A percentile compares a stretch with the other conserved stretches of the same genome.
Evolutionary conservation across 2,329 filamentous ascomycete genomes (phyloP).

Genomic region (Lasiodiplodia sp.): DNA sequence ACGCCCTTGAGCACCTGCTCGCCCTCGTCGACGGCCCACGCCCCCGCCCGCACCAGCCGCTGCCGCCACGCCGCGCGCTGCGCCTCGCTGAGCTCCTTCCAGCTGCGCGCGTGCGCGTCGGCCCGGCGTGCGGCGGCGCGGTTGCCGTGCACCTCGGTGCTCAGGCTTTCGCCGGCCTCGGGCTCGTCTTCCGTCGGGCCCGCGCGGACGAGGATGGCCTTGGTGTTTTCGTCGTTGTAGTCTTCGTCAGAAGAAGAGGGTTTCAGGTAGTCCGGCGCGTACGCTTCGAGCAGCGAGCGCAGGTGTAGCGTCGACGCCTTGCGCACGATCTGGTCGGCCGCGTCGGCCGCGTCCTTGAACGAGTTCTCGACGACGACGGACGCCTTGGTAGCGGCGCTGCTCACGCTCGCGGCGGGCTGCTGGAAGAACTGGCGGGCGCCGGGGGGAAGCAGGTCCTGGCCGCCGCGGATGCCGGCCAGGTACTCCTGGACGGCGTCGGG

Average conservation of each 20-base stretch:
- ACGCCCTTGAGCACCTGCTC: conserved; percentile 79
- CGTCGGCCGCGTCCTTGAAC: not conserved
- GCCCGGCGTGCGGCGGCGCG: conserved; percentile 44
- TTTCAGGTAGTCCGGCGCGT: not conserved
- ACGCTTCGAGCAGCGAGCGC: conserved; percentile 7
- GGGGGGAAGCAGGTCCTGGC: conserved; percentile 31
- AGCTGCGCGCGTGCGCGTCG: conserved; percentile 63
- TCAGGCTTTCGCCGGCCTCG: conserved; percentile 44
- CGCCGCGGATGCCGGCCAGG: conserved; percentile 32
- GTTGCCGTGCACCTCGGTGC: conserved; percentile 49
- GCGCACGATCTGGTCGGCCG: not conserved
- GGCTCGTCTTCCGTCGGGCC: conserved; percentile 38
- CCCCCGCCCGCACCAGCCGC: conserved; percentile 71
- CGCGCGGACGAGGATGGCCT: conserved; percentile 51
- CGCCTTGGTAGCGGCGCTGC: not conserved
- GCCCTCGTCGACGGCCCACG: conserved; percentile 81
- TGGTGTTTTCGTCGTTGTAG: conserved; percentile 3
- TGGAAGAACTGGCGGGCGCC: conserved; percentile 36
- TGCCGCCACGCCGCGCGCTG: conserved; percentile 74
- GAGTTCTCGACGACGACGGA: conserved; percentile 5
- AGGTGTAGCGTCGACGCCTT: conserved; percentile 16
- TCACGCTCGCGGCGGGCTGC: not conserved
- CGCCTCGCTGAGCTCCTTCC: conserved; percentile 72
- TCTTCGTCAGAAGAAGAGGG: conserved; percentile 6
- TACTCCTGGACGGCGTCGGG: conserved; percentile 58